Evolutionary conservation across 768 basidiomycete species (phyloP).

Genomic region (Vararia minispora): DNA sequence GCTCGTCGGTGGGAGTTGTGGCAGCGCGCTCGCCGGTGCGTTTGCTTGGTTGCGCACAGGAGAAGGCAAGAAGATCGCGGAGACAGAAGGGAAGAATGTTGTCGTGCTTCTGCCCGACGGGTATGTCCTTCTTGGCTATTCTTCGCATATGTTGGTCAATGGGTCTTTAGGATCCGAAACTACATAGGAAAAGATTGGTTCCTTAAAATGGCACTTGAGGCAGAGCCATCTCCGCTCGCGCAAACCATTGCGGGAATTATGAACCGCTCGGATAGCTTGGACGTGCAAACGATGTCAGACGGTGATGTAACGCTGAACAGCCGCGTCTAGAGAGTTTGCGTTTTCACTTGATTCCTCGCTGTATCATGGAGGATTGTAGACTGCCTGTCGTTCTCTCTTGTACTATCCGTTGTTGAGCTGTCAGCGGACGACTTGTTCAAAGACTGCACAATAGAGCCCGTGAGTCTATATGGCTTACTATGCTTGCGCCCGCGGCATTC

Average conservation of each 20-base stretch:
- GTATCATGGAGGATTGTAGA: no score
- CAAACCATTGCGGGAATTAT: constrained; percentile 33
- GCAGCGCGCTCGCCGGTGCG: constrained; percentile 72
- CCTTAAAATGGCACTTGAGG: constrained; percentile 50
- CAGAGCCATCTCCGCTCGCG: constrained; percentile 44
- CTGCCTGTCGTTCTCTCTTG: no score
- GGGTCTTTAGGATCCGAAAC: constrained; percentile 59
- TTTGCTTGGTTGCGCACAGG: constrained; percentile 66
- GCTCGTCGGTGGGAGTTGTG: constrained; percentile 89
- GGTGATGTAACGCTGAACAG: no score
- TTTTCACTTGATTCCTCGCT: no score
- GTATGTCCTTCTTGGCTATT: constrained; percentile 30
- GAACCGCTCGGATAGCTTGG: no score
- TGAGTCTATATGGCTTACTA: no score
- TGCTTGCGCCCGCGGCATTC: no score
- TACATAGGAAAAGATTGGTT: constrained; percentile 96
- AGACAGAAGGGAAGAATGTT: constrained; percentile 71
- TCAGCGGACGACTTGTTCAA: no score
- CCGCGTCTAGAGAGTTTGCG: no score
- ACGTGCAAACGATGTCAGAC: no score
- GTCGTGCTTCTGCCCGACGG: constrained; percentile 87
- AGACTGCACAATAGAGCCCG: no score
- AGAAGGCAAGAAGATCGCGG: constrained; percentile 50
- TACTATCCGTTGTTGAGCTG: no score
- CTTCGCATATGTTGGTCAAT: background rate